phyloP scores from a whole-genome alignment of 1,284 basidiomycete species.

The Dichomitus squalens region DNA sequence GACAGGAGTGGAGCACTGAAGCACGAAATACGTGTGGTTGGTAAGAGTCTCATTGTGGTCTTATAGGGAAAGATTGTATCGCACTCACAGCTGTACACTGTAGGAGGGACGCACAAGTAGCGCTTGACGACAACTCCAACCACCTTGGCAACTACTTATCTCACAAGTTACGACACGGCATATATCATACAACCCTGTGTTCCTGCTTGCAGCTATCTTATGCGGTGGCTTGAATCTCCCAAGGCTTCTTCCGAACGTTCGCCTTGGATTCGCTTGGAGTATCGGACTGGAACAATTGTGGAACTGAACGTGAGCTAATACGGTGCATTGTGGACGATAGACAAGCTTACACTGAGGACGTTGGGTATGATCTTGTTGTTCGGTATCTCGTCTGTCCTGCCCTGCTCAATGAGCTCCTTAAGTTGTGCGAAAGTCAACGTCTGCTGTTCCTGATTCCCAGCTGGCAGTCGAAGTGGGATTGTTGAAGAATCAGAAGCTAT shows the following conservation, averaged over 20 bases:
- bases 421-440: slow-evolving; percentile 67
- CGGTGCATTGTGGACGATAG: not conserved
- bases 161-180: not conserved
- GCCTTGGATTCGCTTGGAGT: slow-evolving; percentile 56
- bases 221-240: slow-evolving; percentile 43
- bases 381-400: slow-evolving; percentile 70
- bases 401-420: slow-evolving; percentile 68
- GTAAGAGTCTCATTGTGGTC: too few species aligned
- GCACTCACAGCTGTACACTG: not conserved
- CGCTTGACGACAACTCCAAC: not conserved
- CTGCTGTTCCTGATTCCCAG: slow-evolving; percentile 37
- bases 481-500: not conserved
- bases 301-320: not conserved
- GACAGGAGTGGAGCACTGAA: too few species aligned
- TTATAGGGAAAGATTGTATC: too few species aligned
- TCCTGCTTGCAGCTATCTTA: not conserved
- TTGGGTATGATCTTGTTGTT: slow-evolving; percentile 74
- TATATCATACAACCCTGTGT: not conserved
- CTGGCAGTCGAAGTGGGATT: not conserved
- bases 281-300: slow-evolving; percentile 43
- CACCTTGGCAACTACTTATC: not conserved
- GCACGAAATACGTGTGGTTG: too few species aligned
- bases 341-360: slow-evolving; percentile 55
- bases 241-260: slow-evolving; percentile 58
- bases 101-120: not conserved